These are phyloP conservation scores for Cladosporium sp. DNA, from an alignment of 2,329 filamentous ascomycete genomes.

Conservation along the genomic window DNA sequence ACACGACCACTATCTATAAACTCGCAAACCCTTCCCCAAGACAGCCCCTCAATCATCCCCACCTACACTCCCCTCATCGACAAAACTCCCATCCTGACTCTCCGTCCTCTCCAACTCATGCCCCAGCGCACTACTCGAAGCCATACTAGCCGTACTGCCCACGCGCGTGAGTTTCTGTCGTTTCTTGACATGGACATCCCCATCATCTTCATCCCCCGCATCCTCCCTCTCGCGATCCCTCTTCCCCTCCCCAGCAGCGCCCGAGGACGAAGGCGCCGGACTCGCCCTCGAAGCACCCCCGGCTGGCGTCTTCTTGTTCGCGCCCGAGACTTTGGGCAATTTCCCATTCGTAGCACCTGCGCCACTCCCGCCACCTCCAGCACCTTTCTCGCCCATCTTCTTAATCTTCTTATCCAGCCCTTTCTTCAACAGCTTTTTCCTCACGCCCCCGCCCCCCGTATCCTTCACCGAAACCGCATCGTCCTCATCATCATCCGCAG, in stretches of 20 bases:
- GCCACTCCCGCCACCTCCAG: no score
- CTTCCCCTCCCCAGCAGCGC: conserved; percentile 24
- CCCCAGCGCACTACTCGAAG: conserved; percentile 20
- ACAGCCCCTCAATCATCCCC: conserved; percentile 6
- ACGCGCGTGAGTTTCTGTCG: conserved; percentile 34
- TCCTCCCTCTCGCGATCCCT: conserved; percentile 28
- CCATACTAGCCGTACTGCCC: conserved; percentile 31
- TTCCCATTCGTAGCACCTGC: conserved; percentile 26
- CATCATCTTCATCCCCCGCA: conserved; percentile 14
- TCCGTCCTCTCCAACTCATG: conserved; percentile 30
- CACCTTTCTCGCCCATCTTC: conserved; percentile 37
- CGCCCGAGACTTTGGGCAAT: conserved; percentile 22
- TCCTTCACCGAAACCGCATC: conserved; percentile 23
- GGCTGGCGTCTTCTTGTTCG: conserved; percentile 17
- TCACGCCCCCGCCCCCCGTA: conserved; percentile 25
- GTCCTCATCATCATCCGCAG: conserved; percentile 28
- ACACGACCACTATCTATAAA: no score
- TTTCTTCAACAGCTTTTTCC: conserved; percentile 36
- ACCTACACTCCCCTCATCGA: conserved; percentile 26
- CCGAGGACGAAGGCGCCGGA: conserved; percentile 18
- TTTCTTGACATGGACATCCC: conserved; percentile 28
- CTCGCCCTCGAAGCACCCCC: conserved; percentile 14
- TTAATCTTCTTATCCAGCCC: conserved; percentile 42
- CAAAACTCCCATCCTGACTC: conserved; percentile 34
- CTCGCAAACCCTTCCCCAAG: neutral